Evolutionary conservation across 371 early-diverging fungal genomes (phyloP).

Genomic region (Capniomyces stellatus): DNA sequence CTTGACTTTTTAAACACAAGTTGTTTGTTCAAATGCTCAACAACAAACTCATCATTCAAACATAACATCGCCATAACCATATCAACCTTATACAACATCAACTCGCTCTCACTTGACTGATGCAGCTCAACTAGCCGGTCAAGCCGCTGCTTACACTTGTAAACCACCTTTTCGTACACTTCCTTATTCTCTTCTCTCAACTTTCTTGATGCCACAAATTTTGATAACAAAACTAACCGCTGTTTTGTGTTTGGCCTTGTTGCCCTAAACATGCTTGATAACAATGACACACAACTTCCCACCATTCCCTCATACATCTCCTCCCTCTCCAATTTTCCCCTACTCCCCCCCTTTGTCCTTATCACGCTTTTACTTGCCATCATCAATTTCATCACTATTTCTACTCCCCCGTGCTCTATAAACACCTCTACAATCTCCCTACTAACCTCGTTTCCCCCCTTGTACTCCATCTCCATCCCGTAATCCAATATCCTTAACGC

Average conservation of each 20-base stretch:
- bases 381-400: no score
- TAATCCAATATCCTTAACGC: no score
- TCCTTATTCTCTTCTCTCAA: no score
- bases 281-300: no score
- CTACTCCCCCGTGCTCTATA: no score
- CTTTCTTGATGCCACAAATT: neutral
- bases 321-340: no score
- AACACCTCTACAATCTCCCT: no score
- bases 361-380: no score
- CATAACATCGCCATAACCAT: neutral
- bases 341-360: no score
- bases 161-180: neutral
- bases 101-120: neutral
- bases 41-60: neutral
- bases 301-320: no score
- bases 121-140: neutral
- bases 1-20: neutral
- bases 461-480: no score
- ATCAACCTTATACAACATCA: neutral
- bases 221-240: neutral
- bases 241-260: neutral
- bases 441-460: no score
- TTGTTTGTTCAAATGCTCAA: neutral
- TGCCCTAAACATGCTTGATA: neutral
- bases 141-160: neutral